Evolutionary conservation across 2,329 filamentous ascomycete species (phyloP), one percentile per base, ranked within the genome.

Genomic region (Aureobasidium pullulans): DNA sequence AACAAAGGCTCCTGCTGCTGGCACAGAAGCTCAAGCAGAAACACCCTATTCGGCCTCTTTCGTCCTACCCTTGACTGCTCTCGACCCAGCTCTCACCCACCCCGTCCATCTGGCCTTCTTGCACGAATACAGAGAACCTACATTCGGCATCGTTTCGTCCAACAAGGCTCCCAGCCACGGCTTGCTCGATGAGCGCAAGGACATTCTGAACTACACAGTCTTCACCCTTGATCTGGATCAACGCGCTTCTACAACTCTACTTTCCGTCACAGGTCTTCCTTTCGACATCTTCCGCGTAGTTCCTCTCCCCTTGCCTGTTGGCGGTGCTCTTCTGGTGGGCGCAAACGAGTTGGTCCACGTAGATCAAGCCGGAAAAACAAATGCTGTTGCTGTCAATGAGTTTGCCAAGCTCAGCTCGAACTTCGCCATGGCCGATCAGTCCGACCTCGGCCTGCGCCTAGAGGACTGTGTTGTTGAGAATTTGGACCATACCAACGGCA

Each of bases 71-170:
- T 81, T 97, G 65, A 90, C 92, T 57, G 85, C 91, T 68, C 81
- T 99, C 74, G 93, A 97, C 73, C 89, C 92, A 63, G 85, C 83
- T 64, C 81, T 99, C 66, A 84, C 93, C 62, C 89, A 96, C 73
- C 91, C 93, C 50, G 85, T 96, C 68, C 90, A 96, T 70, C 84
- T 99, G 69, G 87, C 89, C 59, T 99, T 99, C 73, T 78, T 99
- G 64, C 84, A 97, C 80, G 93, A 97, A 76, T 99, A 99, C 74
- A 87, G 94, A 72, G 94, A 97, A 74, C 93, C 94, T 11, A 99
- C 94, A 0, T 96, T 99, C 76, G 94, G 93, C 60, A 92, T 99
- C 62, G 79, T 99, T 43, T 94, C 90, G 48, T 89, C 92, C 1
- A 86, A 85, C 56, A 78, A 84, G 63, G 80, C 86, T 37, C 84